These are phyloP conservation scores for Macadamia integrifolia DNA, from an alignment of 164 flowering plant species.

Conservation along the genomic window DNA sequence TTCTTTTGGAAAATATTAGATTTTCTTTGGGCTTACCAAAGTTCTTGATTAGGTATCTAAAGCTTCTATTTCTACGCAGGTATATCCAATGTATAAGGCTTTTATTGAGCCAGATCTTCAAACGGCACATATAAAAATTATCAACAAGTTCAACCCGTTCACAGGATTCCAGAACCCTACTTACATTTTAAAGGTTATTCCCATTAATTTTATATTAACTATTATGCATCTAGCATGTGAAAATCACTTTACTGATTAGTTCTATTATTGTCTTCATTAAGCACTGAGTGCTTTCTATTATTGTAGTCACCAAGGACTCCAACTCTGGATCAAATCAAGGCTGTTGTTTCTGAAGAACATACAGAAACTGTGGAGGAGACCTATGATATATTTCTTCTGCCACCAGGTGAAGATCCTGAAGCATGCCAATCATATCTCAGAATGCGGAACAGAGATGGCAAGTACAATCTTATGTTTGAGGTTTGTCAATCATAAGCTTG, in stretches of 20 bases:
- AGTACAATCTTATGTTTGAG: slow-evolving; percentile 99
- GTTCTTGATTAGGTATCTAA: neutral
- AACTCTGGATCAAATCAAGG: slow-evolving; percentile 59
- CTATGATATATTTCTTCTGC: slow-evolving; percentile 93
- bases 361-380: slow-evolving; percentile 67
- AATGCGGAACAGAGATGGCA: slow-evolving; percentile 96
- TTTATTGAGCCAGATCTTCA: slow-evolving; percentile 95
- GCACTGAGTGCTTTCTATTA: slow-evolving; percentile 17
- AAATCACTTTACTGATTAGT: neutral
- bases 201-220: neutral
- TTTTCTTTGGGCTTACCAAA: neutral
- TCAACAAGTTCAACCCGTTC: slow-evolving; percentile 94
- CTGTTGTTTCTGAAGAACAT: slow-evolving; percentile 49
- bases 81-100: slow-evolving; percentile 98
- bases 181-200: slow-evolving; percentile 78
- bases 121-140: slow-evolving; percentile 88
- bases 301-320: slow-evolving; percentile 64
- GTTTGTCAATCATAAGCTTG: slow-evolving; percentile 28
- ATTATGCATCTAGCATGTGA: neutral
- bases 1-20: slow-evolving; percentile 3
- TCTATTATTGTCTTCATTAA: slow-evolving; percentile 7
- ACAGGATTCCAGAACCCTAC: slow-evolving; percentile 92
- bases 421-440: slow-evolving; percentile 94
- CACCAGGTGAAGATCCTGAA: slow-evolving; percentile 99
- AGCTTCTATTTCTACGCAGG: slow-evolving; percentile 34